Base-by-base conservation (phyloP, 192 early-diverging fungal species). In the Funneliformis geosporum region DNA sequence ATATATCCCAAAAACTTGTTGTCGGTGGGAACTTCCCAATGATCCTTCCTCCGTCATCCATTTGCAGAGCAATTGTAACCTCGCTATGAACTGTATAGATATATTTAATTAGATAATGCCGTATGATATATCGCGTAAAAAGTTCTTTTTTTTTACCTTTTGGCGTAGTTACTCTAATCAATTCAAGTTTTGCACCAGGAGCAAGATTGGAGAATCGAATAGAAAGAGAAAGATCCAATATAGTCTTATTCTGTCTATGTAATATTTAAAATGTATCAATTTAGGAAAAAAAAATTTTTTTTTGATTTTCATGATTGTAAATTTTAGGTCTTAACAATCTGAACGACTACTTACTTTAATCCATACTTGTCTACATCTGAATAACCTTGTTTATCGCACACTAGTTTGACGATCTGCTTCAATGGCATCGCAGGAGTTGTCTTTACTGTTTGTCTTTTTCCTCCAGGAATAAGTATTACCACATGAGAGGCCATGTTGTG, bases 171-270 rank as follows among this genome's bases (percentile, higher is more conserved):
- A 60, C 61, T 42, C 50, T 76, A 21, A 84, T 80, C 21, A 97
- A 85, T 44, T 85, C 85, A 8, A 97, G 88, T 75, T 91, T 95
- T 64, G 94, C 95, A 16, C 93, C 93, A 4, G 91, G 84, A 4
- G 94, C 91, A 43, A 97, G 83, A 80, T 95, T 95, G 42, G 94
- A 93, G 84, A 95, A 93, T 44, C 95, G 91, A 21, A 96, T 86
- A 1, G 91, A 87, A 11, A 94, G 84, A 8, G 94, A 89, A 25
- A 93, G 86, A 83, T 95, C 91, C 40, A 97, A 86, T 21, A 81
- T 78, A 60, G 87, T 90, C 77, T 88, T 88, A 55, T 91, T 90
- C 44, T 67, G 79, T 78, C 85, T 86, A 43, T 27, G 9, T 27
- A 10, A 18, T 39, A 76, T 76, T 9, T 2, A 9, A 71, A 47